Evolutionary conservation across 306 rosid genomes (phyloP).

Genomic region (Cicer chorassanicum): DNA sequence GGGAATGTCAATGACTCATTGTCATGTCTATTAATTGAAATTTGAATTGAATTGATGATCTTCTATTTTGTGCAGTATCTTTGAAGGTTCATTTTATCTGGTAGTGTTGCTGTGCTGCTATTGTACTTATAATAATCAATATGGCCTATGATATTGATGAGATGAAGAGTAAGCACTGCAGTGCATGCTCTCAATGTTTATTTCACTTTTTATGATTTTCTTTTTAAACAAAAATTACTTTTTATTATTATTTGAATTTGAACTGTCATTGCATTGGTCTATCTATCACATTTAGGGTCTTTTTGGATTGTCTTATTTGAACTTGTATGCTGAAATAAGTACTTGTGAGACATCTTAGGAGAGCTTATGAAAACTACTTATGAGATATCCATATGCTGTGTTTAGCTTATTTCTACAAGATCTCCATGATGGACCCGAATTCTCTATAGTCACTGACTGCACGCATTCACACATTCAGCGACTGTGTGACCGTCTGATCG

Average conservation of each 20-base stretch:
- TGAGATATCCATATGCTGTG: too few species aligned
- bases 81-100: constrained; percentile 40
- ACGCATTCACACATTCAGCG: too few species aligned
- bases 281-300: background rate
- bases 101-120: background rate
- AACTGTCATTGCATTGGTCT: constrained; percentile 6
- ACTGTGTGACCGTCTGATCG: too few species aligned
- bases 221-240: background rate
- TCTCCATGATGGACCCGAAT: too few species aligned
- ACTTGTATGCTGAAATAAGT: too few species aligned
- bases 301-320: too few species aligned
- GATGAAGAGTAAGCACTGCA: constrained; percentile 69
- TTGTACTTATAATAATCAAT: constrained; percentile 33
- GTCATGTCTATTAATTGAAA: background rate
- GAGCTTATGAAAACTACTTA: too few species aligned
- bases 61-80: constrained; percentile 43
- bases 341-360: too few species aligned
- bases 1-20: background rate
- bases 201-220: constrained; percentile 22
- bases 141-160: constrained; percentile 80
- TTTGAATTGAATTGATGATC: constrained; percentile 13
- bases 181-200: constrained; percentile 1
- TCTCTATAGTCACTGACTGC: too few species aligned
- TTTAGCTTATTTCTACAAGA: too few species aligned
- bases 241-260: background rate